phyloP scores from a whole-genome alignment of 768 basidiomycete genomes.

The Lentinula sp. region DNA sequence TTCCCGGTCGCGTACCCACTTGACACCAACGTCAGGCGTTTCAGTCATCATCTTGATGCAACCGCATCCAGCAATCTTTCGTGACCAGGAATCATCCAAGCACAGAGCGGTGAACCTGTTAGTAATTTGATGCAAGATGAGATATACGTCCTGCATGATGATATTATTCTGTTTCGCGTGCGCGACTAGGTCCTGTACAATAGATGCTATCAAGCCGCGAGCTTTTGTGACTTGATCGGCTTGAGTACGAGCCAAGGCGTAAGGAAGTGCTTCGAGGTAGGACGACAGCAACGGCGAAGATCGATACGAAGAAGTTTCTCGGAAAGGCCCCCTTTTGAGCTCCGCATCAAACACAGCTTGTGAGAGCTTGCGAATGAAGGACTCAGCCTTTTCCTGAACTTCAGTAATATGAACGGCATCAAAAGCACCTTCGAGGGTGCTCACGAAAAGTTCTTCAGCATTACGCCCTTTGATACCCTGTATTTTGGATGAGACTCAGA shows the following conservation, averaged over 20 bases:
- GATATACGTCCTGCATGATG: conserved; percentile 49
- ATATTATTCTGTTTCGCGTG: conserved; percentile 44
- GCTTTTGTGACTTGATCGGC: conserved; percentile 55
- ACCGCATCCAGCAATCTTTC: conserved; percentile 83
- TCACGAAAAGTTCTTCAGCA: conserved; percentile 66
- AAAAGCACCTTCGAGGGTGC: conserved; percentile 69
- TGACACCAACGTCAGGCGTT: conserved; percentile 63
- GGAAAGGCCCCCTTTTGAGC: conserved; percentile 51
- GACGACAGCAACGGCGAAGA: conserved; percentile 55
- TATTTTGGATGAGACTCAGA: conserved; percentile 1
- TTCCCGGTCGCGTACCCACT: conserved; percentile 83
- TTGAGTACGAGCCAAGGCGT: conserved; percentile 66
- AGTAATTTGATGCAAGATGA: conserved; percentile 76
- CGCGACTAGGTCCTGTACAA: conserved; percentile 63
- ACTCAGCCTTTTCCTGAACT: conserved; percentile 60
- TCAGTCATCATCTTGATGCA: conserved; percentile 79
- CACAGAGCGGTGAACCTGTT: conserved; percentile 82
- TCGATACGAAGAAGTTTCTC: conserved; percentile 48
- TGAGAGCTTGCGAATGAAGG: conserved; percentile 65
- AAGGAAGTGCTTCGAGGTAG: conserved; percentile 77
- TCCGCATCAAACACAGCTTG: conserved; percentile 72
- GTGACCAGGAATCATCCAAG: conserved; percentile 85
- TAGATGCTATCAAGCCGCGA: conserved; percentile 49
- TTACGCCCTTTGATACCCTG: conserved; percentile 73
- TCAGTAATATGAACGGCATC: conserved; percentile 70